Evolutionary conservation across 1,284 basidiomycete species (phyloP), one percentile per base, ranked within the genome.

Genomic region (Moniliophthora roreri): DNA sequence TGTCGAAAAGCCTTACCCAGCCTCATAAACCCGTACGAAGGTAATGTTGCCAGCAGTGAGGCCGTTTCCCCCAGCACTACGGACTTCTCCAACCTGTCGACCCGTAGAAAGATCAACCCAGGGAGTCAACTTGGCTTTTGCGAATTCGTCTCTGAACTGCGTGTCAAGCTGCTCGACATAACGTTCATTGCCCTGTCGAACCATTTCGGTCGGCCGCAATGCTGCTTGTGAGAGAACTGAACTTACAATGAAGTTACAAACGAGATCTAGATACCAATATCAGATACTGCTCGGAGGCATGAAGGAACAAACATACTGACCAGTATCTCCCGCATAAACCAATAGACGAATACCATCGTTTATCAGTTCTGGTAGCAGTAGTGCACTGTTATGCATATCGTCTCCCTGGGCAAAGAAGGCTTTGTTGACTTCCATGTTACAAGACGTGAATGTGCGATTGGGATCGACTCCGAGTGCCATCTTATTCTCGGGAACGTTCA

Each of bases 241-340:
- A 67, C 76, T 53, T 61, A 84, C 86, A 16, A 89, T 80, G 59
- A 76, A 88, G 68, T 91, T 90, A 72, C 89, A 91, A 81, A 89
- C 87, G 74, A 88, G 85, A 69, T 95, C 93, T 77, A 62, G 56
- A 74, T 18, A 60, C 80, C 58, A 81, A 1, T 15, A 41, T 26
- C 49, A 26, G 21, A 40, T 46, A 7, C 5, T 23, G 8, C 32
- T 13, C 21, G 2, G 24, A 13, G 24, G 15, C 11, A 18, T 20
- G 16, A 21, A 18, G 1, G 51, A 26, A 6, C 18, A 18, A 23
- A 13, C 32, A 6, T 23, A 69, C 71, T 41, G 61, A 77, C 77
- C 83, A 28, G 89, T 85, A 62, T 90, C 28, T 20, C 32, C 28
- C 36, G 36, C 18, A n/a, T 6, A 51, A 47, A 50, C 4, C 36